Percentiles rank a stretch among this genome's conserved stretches.
Conservation (phyloP, 192 early-diverging fungal genomes). For the Backusella liffmaniae region DNA sequence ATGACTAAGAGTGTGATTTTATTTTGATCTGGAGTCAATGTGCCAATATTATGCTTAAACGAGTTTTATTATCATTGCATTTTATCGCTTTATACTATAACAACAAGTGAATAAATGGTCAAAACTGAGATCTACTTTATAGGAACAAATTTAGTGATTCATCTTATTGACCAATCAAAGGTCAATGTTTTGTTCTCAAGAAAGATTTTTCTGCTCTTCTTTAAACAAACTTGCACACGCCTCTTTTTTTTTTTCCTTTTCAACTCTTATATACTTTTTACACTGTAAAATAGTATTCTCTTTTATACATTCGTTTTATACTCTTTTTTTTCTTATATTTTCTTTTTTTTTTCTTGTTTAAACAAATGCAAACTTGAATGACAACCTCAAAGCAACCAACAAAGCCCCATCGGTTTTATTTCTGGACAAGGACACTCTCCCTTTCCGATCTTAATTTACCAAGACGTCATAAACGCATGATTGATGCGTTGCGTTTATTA, state of each 20-base stretch:
- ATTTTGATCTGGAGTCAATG: too few species aligned
- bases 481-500: constrained; percentile 33
- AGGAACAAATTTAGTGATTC: not conserved
- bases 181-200: not conserved
- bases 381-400: not conserved
- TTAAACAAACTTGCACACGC: not conserved
- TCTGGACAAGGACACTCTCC: constrained; percentile 13
- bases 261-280: not conserved
- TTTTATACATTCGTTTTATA: not conserved
- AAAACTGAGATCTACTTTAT: not conserved
- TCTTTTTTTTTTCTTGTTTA: not conserved
- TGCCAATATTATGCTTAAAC: too few species aligned
- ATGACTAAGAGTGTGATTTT: too few species aligned
- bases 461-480: constrained; percentile 31
- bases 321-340: not conserved
- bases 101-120: too few species aligned
- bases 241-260: not conserved
- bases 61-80: too few species aligned
- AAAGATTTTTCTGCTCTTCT: not conserved
- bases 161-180: not conserved
- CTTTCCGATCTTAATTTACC: constrained; percentile 38
- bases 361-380: constrained; percentile 8
- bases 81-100: too few species aligned
- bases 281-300: not conserved
- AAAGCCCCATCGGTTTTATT: constrained; percentile 10